A percentile compares a stretch with the other conserved stretches of the same genome.
Evolutionary conservation across 305 asterid species (phyloP).

Genomic region (Solanum chacoense): DNA sequence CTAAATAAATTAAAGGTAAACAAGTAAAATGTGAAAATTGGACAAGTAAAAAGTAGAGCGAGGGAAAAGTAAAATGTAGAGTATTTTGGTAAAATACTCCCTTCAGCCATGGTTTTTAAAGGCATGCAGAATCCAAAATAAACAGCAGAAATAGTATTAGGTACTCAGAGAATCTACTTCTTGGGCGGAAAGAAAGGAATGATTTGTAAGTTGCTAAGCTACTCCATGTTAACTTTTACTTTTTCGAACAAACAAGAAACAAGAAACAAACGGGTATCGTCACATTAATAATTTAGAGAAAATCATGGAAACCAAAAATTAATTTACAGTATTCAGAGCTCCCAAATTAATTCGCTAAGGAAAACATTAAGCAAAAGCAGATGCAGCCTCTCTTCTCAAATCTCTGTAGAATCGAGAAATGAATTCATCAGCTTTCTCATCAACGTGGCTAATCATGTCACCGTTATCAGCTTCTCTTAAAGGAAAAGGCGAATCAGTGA

Average conservation of each 20-base stretch:
- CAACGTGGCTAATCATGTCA: constrained; percentile 11
- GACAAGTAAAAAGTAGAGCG: too few relatives aligned
- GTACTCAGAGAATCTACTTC: neutral
- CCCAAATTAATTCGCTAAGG: neutral
- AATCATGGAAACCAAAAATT: neutral
- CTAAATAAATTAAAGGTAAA: too few relatives aligned
- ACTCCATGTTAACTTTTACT: neutral
- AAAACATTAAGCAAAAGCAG: neutral
- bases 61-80: neutral
- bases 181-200: neutral
- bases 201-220: neutral
- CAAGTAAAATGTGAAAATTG: too few relatives aligned
- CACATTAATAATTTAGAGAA: neutral
- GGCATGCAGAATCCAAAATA: too few relatives aligned
- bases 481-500: constrained; percentile 35
- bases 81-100: neutral
- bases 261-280: neutral
- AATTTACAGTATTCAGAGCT: neutral
- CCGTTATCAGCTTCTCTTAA: constrained; percentile 1
- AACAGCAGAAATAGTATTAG: too few relatives aligned
- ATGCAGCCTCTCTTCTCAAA: constrained; percentile 3
- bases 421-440: constrained; percentile 27
- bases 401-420: constrained; percentile 21
- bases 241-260: neutral
- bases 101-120: neutral